phyloP scores from a whole-genome alignment of 768 basidiomycete genomes.

The Auriscalpium microsporum region DNA sequence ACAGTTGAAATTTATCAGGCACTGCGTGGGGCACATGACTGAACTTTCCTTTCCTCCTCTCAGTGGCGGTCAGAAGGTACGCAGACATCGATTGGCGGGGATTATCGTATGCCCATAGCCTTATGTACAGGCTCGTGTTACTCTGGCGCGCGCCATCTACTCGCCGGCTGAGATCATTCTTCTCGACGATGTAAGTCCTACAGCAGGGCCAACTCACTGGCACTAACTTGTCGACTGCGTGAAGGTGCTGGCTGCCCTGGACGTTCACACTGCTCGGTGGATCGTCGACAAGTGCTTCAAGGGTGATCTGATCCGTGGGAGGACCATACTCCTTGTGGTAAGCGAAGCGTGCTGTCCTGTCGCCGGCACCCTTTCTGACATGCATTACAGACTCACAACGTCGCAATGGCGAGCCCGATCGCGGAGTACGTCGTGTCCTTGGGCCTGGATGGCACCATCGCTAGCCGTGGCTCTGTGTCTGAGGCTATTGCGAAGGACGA shows the following conservation, averaged over 20 bases:
- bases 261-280: slow-evolving; percentile 44
- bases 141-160: slow-evolving; percentile 52
- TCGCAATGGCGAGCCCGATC: slow-evolving; percentile 43
- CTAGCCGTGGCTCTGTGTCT: slow-evolving; percentile 39
- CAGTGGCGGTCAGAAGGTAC: slow-evolving; percentile 49
- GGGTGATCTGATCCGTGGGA: slow-evolving; percentile 37
- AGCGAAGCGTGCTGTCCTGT: slow-evolving; percentile 23
- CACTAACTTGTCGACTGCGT: slow-evolving; percentile 15
- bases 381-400: slow-evolving; percentile 36
- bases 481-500: slow-evolving; percentile 37
- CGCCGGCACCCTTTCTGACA: background rate
- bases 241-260: slow-evolving; percentile 39
- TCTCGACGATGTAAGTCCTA: slow-evolving; percentile 56
- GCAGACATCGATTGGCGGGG: background rate
- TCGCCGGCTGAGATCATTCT: slow-evolving; percentile 56
- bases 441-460: slow-evolving; percentile 42
- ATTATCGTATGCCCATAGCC: slow-evolving; percentile 7
- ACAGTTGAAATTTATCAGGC: background rate
- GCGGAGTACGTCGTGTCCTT: slow-evolving; percentile 52
- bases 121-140: slow-evolving; percentile 34
- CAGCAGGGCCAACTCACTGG: too few species aligned
- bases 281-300: slow-evolving; percentile 43
- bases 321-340: slow-evolving; percentile 47
- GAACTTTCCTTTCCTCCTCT: background rate
- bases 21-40: background rate